These are phyloP conservation scores for Musa balbisiana DNA, from an alignment of 202 grass and related monocot genomes.

Conservation along the genomic window DNA sequence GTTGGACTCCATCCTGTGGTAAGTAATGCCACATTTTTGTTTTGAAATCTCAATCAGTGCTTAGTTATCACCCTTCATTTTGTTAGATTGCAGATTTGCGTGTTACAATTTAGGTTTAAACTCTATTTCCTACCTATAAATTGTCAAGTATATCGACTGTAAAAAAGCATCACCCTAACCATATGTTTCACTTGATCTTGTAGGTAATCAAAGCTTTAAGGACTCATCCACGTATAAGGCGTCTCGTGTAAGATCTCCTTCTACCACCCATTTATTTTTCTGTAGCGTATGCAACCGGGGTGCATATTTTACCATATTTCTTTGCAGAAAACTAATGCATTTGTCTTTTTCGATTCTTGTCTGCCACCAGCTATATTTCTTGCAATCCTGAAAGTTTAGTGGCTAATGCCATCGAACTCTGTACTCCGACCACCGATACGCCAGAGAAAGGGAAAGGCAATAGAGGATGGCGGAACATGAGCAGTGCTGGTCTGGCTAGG, in stretches of 20 bases:
- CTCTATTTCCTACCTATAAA: not conserved
- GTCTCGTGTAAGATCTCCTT: slow-evolving; percentile 58
- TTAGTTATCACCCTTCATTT: too few species aligned
- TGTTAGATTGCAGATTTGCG: not conserved
- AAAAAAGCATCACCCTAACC: not conserved
- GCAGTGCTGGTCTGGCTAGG: slow-evolving; percentile 64
- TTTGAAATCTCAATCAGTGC: too few species aligned
- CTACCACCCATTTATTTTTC: not conserved
- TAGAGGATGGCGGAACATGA: slow-evolving; percentile 68
- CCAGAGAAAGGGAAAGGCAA: slow-evolving; percentile 69
- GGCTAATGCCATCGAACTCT: slow-evolving; percentile 88
- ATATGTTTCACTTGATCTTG: slow-evolving; percentile 23
- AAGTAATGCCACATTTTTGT: slow-evolving; percentile 25
- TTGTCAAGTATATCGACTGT: not conserved
- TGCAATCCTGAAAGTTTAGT: slow-evolving; percentile 93
- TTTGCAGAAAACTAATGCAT: not conserved
- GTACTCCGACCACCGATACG: slow-evolving; percentile 68
- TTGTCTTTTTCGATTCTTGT: not conserved
- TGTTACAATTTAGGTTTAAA: not conserved
- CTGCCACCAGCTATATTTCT: slow-evolving; percentile 69
- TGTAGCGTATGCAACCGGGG: not conserved
- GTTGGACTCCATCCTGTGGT: slow-evolving; percentile 89
- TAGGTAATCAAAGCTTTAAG: slow-evolving; percentile 93
- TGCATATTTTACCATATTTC: not conserved
- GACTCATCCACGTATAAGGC: slow-evolving; percentile 83